phyloP scores from a whole-genome alignment of 75 land plant species.

The Cryptomeria japonica region DNA sequence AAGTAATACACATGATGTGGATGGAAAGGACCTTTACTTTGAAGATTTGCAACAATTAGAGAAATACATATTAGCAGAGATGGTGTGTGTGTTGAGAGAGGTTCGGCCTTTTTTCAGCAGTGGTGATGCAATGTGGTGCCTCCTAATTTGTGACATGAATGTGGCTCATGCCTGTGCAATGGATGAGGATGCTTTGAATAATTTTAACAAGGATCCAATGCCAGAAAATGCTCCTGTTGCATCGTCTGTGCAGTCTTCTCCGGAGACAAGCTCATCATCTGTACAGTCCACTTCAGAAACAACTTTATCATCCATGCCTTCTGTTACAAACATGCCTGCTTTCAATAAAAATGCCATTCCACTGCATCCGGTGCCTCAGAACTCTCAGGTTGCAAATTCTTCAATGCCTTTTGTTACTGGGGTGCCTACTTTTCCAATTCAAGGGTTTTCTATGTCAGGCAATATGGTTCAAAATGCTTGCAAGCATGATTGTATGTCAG shows the following conservation, averaged over 20 bases:
- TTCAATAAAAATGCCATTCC: slow-evolving; percentile 19
- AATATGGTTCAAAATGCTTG: slow-evolving; percentile 13
- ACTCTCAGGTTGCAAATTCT: slow-evolving; percentile 25
- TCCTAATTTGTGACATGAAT: slow-evolving; percentile 78
- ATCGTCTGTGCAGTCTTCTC: slow-evolving; percentile 6
- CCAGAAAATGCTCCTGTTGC: background rate
- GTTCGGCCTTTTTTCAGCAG: slow-evolving; percentile 63
- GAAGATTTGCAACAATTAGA: slow-evolving; percentile 62
- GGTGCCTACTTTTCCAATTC: slow-evolving; percentile 23
- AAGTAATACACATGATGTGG: slow-evolving; percentile 38
- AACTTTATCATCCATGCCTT: background rate
- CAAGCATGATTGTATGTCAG: slow-evolving; percentile 4
- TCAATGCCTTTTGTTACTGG: slow-evolving; percentile 15
- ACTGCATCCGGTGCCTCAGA: slow-evolving; percentile 14
- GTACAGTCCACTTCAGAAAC: background rate
- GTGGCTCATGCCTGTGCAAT: slow-evolving; percentile 69
- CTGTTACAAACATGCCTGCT: slow-evolving; percentile 16
- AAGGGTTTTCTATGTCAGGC: slow-evolving; percentile 22
- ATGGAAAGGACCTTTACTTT: slow-evolving; percentile 37
- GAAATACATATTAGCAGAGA: slow-evolving; percentile 57
- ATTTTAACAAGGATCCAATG: slow-evolving; percentile 22
- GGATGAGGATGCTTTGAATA: slow-evolving; percentile 40
- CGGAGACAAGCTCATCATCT: background rate
- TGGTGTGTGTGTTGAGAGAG: slow-evolving; percentile 63
- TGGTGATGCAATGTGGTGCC: slow-evolving; percentile 89